A percentile compares a stretch with the other conserved stretches of the same genome.
These are phyloP conservation scores for Penicillium sp. DNA, from an alignment of 2,329 filamentous ascomycete species.

Conservation along the genomic window DNA sequence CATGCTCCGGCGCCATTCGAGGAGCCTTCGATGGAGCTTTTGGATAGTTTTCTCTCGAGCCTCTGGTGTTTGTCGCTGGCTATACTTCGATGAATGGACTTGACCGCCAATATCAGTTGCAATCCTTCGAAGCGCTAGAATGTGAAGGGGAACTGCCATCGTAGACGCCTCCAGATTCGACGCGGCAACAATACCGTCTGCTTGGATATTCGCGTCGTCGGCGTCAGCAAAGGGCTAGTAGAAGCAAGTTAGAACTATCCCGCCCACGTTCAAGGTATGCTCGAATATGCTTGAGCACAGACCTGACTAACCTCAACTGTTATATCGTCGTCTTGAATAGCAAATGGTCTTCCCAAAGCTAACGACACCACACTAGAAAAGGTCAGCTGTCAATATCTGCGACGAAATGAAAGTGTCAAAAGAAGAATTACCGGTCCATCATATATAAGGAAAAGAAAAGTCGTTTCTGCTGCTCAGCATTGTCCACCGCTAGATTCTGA, in stretches of 20 bases:
- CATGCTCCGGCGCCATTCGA: slow-evolving; percentile 52
- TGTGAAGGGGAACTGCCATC: background rate
- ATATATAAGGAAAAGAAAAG: background rate
- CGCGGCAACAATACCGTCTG: background rate
- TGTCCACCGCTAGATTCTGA: slow-evolving; percentile 36
- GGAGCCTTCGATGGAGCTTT: slow-evolving; percentile 46
- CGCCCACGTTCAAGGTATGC: background rate
- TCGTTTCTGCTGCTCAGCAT: background rate
- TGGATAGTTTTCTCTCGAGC: slow-evolving; percentile 41
- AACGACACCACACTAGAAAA: background rate
- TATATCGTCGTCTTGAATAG: background rate
- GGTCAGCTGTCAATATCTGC: background rate
- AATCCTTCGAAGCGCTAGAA: background rate
- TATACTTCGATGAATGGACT: background rate
- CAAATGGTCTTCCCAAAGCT: background rate
- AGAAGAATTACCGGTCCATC: background rate
- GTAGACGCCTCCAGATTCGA: background rate
- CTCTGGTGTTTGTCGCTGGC: slow-evolving; percentile 2
- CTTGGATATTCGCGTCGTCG: background rate
- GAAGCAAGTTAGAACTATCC: background rate
- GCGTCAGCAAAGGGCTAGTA: background rate
- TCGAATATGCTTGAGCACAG: background rate
- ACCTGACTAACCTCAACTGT: background rate
- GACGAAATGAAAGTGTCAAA: background rate
- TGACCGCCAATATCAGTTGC: background rate